A percentile compares a stretch with the other conserved stretches of the same genome.
Conservation (phyloP, 1,284 basidiomycete species). For the Volvariella surrecta region DNA sequence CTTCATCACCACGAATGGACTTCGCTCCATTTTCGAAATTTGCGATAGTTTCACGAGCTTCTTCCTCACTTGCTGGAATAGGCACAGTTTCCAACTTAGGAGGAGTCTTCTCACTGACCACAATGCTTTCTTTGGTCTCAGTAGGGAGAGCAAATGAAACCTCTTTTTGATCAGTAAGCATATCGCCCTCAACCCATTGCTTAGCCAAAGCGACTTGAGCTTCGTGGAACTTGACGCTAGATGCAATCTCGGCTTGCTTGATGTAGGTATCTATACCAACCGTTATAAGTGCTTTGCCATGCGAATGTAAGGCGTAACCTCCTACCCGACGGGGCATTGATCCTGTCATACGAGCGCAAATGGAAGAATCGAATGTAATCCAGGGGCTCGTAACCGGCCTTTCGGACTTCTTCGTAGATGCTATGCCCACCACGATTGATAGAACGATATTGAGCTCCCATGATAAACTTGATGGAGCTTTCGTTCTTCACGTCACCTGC, state of each 20-base stretch:
- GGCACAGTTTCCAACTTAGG: constrained; percentile 49
- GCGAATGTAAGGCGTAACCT: no score
- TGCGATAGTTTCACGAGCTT: constrained; percentile 55
- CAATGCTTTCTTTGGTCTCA: constrained; percentile 32
- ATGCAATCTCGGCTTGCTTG: constrained; percentile 60
- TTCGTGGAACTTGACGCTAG: constrained; percentile 75
- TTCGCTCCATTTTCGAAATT: constrained; percentile 61
- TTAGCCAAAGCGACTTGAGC: constrained; percentile 84
- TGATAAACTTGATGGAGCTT: constrained; percentile 67
- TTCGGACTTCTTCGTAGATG: constrained; percentile 78
- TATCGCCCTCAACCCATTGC: constrained; percentile 61
- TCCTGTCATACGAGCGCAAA: constrained; percentile 83
- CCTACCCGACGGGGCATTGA: constrained; percentile 70
- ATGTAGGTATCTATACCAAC: constrained; percentile 42
- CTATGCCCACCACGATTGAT: constrained; percentile 84
- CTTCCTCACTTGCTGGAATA: constrained; percentile 57
- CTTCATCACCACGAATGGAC: constrained; percentile 42
- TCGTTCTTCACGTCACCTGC: constrained; percentile 75
- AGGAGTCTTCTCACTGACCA: constrained; percentile 39
- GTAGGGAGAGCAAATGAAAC: constrained; percentile 44
- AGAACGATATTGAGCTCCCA: constrained; percentile 77
- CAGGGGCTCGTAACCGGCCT: constrained; percentile 77
- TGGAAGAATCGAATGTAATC: constrained; percentile 86
- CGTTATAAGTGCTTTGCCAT: background rate
- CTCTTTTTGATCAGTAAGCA: constrained; percentile 34